Evolutionary conservation across 2,329 filamentous ascomycete genomes (phyloP).

Genomic region (Fusarium tjaetaba): DNA sequence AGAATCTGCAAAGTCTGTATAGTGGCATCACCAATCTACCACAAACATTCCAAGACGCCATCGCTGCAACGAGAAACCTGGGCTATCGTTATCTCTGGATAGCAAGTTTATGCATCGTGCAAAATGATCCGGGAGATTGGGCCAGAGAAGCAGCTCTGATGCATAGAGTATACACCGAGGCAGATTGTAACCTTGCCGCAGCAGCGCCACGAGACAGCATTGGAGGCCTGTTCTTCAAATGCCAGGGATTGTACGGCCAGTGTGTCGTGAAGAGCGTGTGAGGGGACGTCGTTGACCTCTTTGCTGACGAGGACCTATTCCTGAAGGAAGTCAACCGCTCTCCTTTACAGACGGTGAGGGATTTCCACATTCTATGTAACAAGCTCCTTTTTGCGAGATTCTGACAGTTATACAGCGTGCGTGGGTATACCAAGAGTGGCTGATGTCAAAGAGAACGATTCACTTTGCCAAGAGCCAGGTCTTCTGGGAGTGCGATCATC

Average conservation of each 20-base stretch:
- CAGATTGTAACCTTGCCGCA: neutral
- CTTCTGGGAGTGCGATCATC: neutral
- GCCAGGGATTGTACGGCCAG: rapidly evolving
- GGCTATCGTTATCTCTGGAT: neutral
- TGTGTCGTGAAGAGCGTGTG: neutral
- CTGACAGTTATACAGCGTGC: neutral
- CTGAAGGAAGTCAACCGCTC: neutral
- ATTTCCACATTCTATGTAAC: rapidly evolving
- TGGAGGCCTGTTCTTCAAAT: neutral
- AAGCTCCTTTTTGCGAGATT: rapidly evolving
- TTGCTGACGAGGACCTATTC: neutral
- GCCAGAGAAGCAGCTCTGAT: neutral
- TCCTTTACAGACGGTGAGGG: rapidly evolving
- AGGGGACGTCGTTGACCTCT: rapidly evolving
- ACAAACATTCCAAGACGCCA: neutral
- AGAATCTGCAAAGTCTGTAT: neutral
- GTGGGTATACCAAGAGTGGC: neutral
- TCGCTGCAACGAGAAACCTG: rapidly evolving
- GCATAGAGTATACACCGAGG: neutral
- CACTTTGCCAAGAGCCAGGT: neutral
- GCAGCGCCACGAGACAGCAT: neutral
- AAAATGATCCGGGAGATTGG: neutral
- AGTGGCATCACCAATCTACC: neutral
- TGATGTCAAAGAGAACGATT: neutral
- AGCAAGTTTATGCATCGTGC: neutral